Evolutionary conservation across 164 flowering plant genomes (phyloP).

Genomic region (Platanus orientalis): DNA sequence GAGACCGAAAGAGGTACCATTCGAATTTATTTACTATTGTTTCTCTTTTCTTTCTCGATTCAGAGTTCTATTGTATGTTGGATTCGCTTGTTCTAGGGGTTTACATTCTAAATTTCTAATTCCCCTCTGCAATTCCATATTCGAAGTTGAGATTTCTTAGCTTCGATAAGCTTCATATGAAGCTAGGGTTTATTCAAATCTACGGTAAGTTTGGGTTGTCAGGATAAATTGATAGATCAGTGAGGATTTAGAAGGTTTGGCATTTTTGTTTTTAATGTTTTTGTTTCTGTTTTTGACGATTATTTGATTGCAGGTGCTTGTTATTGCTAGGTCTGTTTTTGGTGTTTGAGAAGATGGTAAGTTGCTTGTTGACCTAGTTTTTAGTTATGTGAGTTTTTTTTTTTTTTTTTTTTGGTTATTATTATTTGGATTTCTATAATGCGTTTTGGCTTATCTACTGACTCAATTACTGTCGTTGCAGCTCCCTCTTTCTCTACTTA

Average conservation of each 20-base stretch:
- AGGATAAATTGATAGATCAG: background rate
- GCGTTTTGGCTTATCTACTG: background rate
- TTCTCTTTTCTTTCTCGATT: too few species aligned
- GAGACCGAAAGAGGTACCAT: too few species aligned
- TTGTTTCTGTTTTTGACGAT: background rate
- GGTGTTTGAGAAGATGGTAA: constrained; percentile 6
- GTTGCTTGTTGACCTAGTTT: background rate
- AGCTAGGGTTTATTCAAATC: constrained; percentile 1
- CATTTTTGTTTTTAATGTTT: background rate
- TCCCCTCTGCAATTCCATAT: background rate
- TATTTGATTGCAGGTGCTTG: background rate
- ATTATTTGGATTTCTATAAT: too few species aligned
- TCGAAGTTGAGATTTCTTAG: background rate
- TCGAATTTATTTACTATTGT: too few species aligned
- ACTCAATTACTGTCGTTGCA: constrained; percentile 22
- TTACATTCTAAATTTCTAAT: background rate
- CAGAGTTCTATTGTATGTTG: too few species aligned
- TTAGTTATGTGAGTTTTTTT: background rate
- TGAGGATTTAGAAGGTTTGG: background rate
- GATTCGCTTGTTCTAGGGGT: background rate
- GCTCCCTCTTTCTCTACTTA: constrained; percentile 90
- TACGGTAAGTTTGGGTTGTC: background rate
- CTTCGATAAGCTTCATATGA: background rate
- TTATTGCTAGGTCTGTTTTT: background rate
- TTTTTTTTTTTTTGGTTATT: background rate